Base-by-base conservation (phyloP, 2,329 filamentous ascomycete species). In the Trichoderma afroharzianum region DNA sequence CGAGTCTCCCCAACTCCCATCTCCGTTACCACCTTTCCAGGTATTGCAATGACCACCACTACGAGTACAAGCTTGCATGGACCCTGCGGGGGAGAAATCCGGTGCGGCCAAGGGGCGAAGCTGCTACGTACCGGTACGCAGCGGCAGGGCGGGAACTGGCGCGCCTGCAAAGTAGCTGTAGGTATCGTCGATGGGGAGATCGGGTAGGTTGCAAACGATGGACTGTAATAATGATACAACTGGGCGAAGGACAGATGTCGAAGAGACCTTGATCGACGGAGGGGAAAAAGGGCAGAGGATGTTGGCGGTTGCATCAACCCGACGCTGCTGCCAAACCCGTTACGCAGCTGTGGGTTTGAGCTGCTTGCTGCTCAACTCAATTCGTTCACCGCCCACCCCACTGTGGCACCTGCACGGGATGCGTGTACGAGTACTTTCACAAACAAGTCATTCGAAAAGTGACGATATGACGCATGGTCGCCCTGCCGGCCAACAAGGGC, bases 341-440 rank as follows among this genome's bases (percentile, higher is more conserved):
- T 63, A 63, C 58, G 61, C 68, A 70, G 58, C 59, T 63, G 68
- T 57, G 47, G 68, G 47, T 70, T 67, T 47, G 57, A 59, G 59
- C 21, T 63, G 36, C 32, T 53, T 53, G 30, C n/a, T 32, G 62
- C 12, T 39, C 47, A 36, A 67, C 53, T 50, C 43, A 57, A 63
- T 70, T 63, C 68, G 68, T 63, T 70, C 59, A 70, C 68, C 68
- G 68, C 68, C 68, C 68, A 70, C 68, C 61, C 61, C 68, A 55
- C 61, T 70, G 61, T 70, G 68, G 67, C 67, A 26, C 67, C 67
- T 62, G 55, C 55, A 62, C 57, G 57, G 67, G 28, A 43, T 62
- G 21, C 55, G 30, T 39, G 24, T 28, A 30, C 28, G 3, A 4
- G 28, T 30, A 39, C 43, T 32, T 15, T 14, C 18, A 33, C 28